Evolutionary conservation across 2,329 filamentous ascomycete genomes (phyloP), one percentile per base, ranked within the genome.

Genomic region (Pseudophaeomoniella oleicola): DNA sequence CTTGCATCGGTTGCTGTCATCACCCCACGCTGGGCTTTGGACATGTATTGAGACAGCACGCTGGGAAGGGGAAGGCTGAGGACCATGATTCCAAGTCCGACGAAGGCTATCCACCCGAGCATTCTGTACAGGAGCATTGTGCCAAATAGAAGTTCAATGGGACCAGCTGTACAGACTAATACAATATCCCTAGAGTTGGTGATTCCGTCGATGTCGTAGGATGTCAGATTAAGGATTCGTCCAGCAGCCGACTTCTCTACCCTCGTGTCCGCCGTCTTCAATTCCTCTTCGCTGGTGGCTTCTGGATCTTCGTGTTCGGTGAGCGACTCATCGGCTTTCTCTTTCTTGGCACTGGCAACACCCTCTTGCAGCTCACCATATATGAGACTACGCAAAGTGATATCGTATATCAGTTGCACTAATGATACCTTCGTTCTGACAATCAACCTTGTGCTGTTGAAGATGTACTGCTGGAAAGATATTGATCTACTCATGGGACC

Each of bases 341-440:
- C 22, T n/a, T 27, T 27, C 22, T 27, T n/a, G 9, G n/a, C 9
- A 27, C 9, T n/a, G 6, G n/a, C 22, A 6, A 27, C 6, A 6
- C n/a, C 22, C 9, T 6, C 22, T 6, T 6, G 22, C n/a, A 27
- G n/a, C n/a, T 27, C 22, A n/a, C 22, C n/a, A 66, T 34, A 73
- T 66, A 30, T 73, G 54, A 1, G 69, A 73, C 22, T 27, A 5
- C 56, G 57, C 45, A 74, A 59, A 2, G 71, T 69, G 32, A 63
- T 66, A 42, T 65, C 63, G 43, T 75, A 75, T 6, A 75, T 58
- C 47, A 75, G 71, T 44, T 74, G 70, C 0, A 69, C 72, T 39
- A 75, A 57, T 17, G 65, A 69, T 17, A 69, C 63, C 45, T 71
- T 72, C 38, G 73, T 53, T 16, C 71, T 66, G 22, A 74, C 68